A percentile compares a stretch with the other conserved stretches of the same genome.
Evolutionary conservation across 768 basidiomycete species (phyloP).

Genomic region (Crassisporium funariophilum): DNA sequence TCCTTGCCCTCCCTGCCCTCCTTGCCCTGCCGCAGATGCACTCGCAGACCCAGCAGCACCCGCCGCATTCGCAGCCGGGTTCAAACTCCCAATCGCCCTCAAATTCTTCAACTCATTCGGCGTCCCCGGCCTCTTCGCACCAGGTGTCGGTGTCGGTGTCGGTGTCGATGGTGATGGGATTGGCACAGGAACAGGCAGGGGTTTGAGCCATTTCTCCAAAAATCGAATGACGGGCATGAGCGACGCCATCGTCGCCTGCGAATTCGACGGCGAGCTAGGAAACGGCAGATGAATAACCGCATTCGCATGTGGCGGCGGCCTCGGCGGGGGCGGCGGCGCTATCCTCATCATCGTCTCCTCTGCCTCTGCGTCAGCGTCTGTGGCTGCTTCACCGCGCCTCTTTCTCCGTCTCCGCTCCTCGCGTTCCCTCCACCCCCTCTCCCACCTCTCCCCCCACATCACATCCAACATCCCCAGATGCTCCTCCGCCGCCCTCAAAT

Average conservation of each 20-base stretch:
- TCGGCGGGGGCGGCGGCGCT: conserved; percentile 43
- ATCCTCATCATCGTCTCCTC: conserved; percentile 14
- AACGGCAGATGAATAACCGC: conserved; percentile 76
- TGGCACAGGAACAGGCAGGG: conserved; percentile 32
- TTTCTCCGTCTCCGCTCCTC: conserved; percentile 29
- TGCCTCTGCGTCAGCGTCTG: conserved; percentile 15
- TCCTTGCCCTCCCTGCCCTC: conserved; percentile 8
- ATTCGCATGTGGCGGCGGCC: conserved; percentile 73
- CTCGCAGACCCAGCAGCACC: conserved; percentile 8
- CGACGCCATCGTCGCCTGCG: conserved; percentile 52
- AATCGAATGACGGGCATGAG: conserved; percentile 68
- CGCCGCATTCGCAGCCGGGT: conserved; percentile 13
- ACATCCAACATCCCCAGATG: conserved; percentile 67
- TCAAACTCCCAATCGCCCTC: conserved; percentile 12
- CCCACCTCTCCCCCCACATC: conserved; percentile 58
- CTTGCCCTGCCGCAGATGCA: neutral
- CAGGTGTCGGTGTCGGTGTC: conserved; percentile 3
- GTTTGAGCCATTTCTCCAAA: conserved; percentile 64
- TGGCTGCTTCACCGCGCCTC: conserved; percentile 15
- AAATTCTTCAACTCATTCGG: conserved; percentile 19
- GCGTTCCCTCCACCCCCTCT: conserved; percentile 25
- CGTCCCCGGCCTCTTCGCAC: conserved; percentile 8
- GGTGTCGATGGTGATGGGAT: conserved; percentile 7
- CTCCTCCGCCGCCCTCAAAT: conserved; percentile 75
- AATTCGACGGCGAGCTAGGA: conserved; percentile 65